Percentiles rank a stretch among this genome's conserved stretches.
phyloP scores from a whole-genome alignment of 139 green algal genomes.

The Haematococcus sp. region DNA sequence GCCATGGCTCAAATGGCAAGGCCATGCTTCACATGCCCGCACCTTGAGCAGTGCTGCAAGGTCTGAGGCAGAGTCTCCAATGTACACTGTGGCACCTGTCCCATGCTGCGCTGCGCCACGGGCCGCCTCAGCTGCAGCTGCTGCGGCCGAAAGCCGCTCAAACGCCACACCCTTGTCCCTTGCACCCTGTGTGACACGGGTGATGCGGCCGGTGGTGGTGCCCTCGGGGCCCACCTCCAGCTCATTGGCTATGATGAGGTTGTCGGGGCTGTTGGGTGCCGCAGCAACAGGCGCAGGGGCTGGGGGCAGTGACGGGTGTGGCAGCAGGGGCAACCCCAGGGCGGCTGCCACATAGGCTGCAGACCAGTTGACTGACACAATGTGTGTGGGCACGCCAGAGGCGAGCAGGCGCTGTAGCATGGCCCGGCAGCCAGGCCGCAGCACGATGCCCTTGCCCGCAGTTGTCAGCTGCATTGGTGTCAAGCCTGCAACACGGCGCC shows the following conservation, averaged over 20 bases:
- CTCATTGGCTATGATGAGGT: conserved; percentile 53
- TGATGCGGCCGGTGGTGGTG: conserved; percentile 45
- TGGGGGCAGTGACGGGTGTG: background rate
- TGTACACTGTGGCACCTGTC: conserved; percentile 30
- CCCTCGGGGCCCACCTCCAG: conserved; percentile 40
- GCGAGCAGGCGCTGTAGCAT: conserved; percentile 39
- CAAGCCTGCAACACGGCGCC: too few relatives aligned
- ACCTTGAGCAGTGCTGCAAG: conserved; percentile 47
- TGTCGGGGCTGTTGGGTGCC: background rate
- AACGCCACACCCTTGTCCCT: conserved; percentile 59
- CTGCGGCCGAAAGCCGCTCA: too few relatives aligned
- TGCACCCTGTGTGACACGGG: conserved; percentile 37
- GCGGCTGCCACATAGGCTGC: conserved; percentile 50
- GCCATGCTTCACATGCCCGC: too few relatives aligned
- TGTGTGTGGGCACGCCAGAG: conserved; percentile 39
- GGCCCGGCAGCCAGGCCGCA: conserved; percentile 48
- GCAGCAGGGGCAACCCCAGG: background rate
- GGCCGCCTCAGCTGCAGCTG: background rate
- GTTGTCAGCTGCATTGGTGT: conserved; percentile 10
- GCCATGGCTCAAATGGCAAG: too few relatives aligned
- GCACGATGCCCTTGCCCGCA: conserved; percentile 29
- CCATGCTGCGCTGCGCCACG: background rate
- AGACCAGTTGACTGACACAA: conserved; percentile 82
- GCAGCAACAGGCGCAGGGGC: background rate
- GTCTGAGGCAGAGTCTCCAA: conserved; percentile 57